phyloP scores from a whole-genome alignment of 768 basidiomycete genomes.

The Mycena sanguinolenta region DNA sequence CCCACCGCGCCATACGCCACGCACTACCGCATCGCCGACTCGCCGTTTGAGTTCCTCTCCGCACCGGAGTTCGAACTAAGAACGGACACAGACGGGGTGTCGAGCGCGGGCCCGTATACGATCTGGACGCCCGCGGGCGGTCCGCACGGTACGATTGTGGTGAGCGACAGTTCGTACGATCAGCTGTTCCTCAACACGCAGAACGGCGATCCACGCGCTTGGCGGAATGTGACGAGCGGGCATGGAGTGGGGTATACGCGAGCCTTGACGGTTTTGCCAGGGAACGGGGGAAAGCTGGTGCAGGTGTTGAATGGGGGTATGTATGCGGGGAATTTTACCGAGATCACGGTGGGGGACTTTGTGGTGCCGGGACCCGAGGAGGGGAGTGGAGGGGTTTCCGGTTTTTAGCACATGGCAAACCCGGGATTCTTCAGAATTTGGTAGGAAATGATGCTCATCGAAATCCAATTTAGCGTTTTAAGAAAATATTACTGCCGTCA shows the following conservation, averaged over 20 bases:
- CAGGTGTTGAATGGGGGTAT: conserved; percentile 22
- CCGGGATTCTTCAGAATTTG: too few relatives aligned
- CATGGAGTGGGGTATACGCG: conserved; percentile 18
- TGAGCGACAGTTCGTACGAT: conserved; percentile 29
- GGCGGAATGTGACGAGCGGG: conserved; percentile 21
- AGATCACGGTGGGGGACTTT: conserved; percentile 22
- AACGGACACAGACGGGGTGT: conserved; percentile 30
- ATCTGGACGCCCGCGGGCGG: conserved; percentile 38
- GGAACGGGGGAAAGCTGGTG: conserved; percentile 22
- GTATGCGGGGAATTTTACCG: conserved; percentile 18
- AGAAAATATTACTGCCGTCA: too few relatives aligned
- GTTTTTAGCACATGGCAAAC: too few relatives aligned
- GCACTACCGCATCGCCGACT: conserved; percentile 34
- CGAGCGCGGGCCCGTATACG: conserved; percentile 31
- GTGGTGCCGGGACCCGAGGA: conserved; percentile 18
- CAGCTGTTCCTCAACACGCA: conserved; percentile 21
- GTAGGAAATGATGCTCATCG: too few relatives aligned
- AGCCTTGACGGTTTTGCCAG: conserved; percentile 23
- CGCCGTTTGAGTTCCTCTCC: conserved; percentile 35
- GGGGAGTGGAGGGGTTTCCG: conserved; percentile 16
- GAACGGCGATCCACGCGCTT: conserved; percentile 15
- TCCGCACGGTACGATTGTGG: conserved; percentile 33
- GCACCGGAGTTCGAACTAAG: conserved; percentile 23
- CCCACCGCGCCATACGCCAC: conserved; percentile 27
- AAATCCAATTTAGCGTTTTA: too few relatives aligned